A percentile compares a stretch with the other conserved stretches of the same genome.
Evolutionary conservation across 139 green algal genomes (phyloP).

Genomic region (Zygnema cylindricum): DNA sequence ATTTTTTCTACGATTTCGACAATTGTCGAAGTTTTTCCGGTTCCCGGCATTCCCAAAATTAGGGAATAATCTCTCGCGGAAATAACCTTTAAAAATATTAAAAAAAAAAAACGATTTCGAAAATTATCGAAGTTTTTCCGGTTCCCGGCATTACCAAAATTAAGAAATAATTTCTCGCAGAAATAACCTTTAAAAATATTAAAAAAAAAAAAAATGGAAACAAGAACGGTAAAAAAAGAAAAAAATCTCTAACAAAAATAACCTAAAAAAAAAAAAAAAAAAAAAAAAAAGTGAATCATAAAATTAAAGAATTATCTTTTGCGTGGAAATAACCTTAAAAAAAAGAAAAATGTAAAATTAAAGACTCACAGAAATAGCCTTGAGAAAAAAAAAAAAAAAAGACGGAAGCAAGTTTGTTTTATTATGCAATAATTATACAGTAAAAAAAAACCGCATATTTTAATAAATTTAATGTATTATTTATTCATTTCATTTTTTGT

Average conservation of each 20-base stretch:
- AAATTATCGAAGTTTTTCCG: slow-evolving; percentile 64
- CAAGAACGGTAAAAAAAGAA: neutral
- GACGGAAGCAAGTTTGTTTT: too few species aligned
- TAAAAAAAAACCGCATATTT: too few species aligned
- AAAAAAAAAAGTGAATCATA: slow-evolving; percentile 28
- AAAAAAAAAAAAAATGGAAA: slow-evolving; percentile 21
- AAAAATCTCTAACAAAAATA: too few species aligned
- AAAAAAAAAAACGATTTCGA: neutral
- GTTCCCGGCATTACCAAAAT: slow-evolving; percentile 85
- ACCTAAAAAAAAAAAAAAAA: slow-evolving; percentile 43
- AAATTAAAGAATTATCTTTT: neutral
- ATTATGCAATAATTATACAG: too few species aligned
- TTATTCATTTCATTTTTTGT: too few species aligned
- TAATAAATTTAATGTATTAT: too few species aligned
- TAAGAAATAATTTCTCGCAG: slow-evolving; percentile 78
- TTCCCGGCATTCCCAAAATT: slow-evolving; percentile 85
- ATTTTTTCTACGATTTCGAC: slow-evolving; percentile 41
- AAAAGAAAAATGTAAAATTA: too few species aligned
- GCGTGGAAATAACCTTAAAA: too few species aligned
- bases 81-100: slow-evolving; percentile 61
- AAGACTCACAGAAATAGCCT: too few species aligned
- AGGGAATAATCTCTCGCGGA: slow-evolving; percentile 78
- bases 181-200: slow-evolving; percentile 62
- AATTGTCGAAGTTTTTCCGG: slow-evolving; percentile 64
- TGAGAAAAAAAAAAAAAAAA: too few species aligned